These are phyloP conservation scores for Cystobasidium tubakii DNA, from an alignment of 768 basidiomycete genomes.

Conservation along the genomic window DNA sequence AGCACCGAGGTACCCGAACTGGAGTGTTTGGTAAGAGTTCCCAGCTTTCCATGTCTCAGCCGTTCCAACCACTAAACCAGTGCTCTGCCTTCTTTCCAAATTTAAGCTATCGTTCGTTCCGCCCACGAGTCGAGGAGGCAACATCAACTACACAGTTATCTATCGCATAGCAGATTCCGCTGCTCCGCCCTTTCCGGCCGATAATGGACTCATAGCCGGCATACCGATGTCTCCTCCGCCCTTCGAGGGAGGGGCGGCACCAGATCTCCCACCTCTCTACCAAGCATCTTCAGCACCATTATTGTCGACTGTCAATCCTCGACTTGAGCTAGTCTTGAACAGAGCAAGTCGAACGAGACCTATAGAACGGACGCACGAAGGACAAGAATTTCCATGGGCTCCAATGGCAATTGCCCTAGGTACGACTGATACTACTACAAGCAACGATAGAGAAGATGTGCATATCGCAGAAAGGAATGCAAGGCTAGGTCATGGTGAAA, in stretches of 20 bases:
- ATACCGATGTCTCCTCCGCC: not conserved
- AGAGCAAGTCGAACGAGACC: conserved; percentile 12
- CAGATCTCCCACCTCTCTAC: conserved; percentile 26
- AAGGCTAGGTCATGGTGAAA: conserved; percentile 11
- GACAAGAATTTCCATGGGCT: not conserved
- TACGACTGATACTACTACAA: not conserved
- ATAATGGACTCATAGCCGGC: not conserved
- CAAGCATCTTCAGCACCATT: conserved; percentile 10
- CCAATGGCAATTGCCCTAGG: conserved; percentile 1
- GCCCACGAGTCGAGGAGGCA: conserved; percentile 11
- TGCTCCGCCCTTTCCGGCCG: not conserved
- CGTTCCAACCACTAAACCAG: not conserved
- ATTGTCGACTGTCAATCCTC: not conserved
- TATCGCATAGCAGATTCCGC: not conserved
- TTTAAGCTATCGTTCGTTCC: conserved; percentile 20
- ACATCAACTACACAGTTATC: not conserved
- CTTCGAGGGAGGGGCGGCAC: not conserved
- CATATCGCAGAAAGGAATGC: not conserved
- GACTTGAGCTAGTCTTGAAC: conserved; percentile 12
- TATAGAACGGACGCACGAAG: conserved; percentile 2
- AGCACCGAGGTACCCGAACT: conserved; percentile 3
- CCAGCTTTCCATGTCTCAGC: too few relatives aligned
- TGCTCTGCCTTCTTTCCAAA: not conserved
- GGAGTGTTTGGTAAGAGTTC: conserved; percentile 23
- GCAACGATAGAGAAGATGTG: too few relatives aligned